phyloP scores from a whole-genome alignment of 176 grass and related monocot species.

The Urochloa ruziziensis region DNA sequence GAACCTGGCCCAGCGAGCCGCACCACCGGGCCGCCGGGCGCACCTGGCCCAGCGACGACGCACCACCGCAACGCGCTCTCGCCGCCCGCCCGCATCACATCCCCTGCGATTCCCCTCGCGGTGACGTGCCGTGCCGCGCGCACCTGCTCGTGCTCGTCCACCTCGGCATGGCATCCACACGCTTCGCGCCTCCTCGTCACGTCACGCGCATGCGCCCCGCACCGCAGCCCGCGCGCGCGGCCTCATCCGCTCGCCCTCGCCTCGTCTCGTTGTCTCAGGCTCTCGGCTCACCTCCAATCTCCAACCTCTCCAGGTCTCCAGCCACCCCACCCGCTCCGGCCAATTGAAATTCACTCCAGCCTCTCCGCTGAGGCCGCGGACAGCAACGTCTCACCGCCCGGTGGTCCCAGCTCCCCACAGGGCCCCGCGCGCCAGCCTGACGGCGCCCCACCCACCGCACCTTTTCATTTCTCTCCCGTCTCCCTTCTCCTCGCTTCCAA shows the following conservation, averaged over 20 bases:
- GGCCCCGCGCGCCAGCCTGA: constrained; percentile 27
- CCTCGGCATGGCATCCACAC: background rate
- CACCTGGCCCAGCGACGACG: background rate
- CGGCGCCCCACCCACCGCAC: constrained; percentile 15
- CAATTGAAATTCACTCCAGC: background rate
- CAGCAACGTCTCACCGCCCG: constrained; percentile 44
- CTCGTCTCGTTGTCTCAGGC: too few species aligned
- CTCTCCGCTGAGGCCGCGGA: constrained; percentile 1
- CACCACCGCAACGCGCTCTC: constrained; percentile 19
- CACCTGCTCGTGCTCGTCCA: background rate
- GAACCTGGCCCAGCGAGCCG: background rate
- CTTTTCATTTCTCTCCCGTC: background rate
- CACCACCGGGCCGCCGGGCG: too few species aligned
- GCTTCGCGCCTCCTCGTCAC: constrained; percentile 29
- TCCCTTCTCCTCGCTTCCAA: constrained; percentile 51
- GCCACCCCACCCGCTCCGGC: background rate
- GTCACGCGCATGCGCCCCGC: background rate
- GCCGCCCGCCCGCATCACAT: background rate
- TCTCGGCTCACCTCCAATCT: background rate
- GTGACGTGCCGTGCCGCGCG: background rate
- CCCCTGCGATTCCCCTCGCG: background rate
- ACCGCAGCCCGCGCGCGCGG: background rate
- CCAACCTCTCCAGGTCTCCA: background rate
- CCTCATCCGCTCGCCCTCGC: too few species aligned
- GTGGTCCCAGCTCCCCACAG: background rate